These are phyloP conservation scores for Salix udensis DNA, from an alignment of 345 rosid species.

Conservation along the genomic window DNA sequence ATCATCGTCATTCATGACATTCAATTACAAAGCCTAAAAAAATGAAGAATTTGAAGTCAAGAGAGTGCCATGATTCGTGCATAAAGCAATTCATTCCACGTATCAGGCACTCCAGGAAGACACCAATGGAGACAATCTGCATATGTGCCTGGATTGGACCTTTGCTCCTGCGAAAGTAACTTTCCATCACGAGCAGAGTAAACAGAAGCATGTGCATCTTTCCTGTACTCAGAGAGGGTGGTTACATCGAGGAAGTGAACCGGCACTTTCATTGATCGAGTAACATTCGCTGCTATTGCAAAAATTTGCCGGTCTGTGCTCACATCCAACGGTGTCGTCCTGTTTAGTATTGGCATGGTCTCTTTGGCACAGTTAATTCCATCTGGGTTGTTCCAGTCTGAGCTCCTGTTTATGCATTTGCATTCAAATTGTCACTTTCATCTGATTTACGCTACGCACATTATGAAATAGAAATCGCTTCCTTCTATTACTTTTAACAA, in stretches of 20 bases:
- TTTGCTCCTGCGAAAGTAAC: constrained; percentile 1
- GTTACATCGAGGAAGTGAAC: constrained; percentile 21
- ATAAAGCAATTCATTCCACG: constrained; percentile 26
- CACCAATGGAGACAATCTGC: constrained; percentile 30
- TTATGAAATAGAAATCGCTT: too few species aligned
- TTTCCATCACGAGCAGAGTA: background rate
- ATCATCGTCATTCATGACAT: too few species aligned
- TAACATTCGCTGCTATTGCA: constrained; percentile 4
- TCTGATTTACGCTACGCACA: background rate
- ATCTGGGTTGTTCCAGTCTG: constrained; percentile 12
- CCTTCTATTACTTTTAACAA: too few species aligned
- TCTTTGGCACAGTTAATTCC: constrained; percentile 12
- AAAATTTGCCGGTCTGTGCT: constrained; percentile 3
- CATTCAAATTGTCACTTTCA: background rate
- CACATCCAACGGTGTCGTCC: background rate
- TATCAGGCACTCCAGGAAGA: constrained; percentile 23
- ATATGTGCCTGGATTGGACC: background rate
- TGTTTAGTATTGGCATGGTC: constrained; percentile 10
- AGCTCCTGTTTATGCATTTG: constrained; percentile 9
- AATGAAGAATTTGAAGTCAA: background rate
- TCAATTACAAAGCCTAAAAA: too few species aligned
- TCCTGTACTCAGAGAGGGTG: constrained; percentile 22
- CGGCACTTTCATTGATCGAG: constrained; percentile 10
- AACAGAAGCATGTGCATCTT: constrained; percentile 23
- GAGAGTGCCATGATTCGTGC: background rate